phyloP scores from a whole-genome alignment of 179 eudicot genomes.

The Silene coronaria region DNA sequence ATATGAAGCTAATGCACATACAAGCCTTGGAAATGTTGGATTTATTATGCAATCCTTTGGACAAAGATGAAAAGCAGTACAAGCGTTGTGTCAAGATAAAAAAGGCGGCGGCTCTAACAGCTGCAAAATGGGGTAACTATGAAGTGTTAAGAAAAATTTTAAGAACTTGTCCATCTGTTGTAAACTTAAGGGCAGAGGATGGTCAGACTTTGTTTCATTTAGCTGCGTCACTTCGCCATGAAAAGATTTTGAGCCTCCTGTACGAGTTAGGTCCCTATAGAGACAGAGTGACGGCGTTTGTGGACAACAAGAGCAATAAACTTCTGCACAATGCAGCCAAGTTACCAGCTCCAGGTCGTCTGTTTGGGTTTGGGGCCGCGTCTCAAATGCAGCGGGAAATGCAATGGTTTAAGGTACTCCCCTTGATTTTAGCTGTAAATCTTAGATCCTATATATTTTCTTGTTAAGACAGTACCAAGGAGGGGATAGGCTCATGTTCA shows the following conservation, averaged over 20 bases:
- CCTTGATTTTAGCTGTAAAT: not conserved
- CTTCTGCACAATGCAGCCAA: slow-evolving; percentile 18
- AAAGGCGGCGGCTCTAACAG: slow-evolving; percentile 10
- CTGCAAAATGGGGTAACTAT: slow-evolving; percentile 18
- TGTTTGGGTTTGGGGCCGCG: slow-evolving; percentile 12
- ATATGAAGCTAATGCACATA: slow-evolving; percentile 19
- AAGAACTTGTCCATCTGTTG: slow-evolving; percentile 18
- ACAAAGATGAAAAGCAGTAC: slow-evolving; percentile 6
- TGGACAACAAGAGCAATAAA: slow-evolving; percentile 1
- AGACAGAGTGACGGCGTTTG: not conserved
- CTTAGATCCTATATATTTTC: not conserved
- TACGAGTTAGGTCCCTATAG: slow-evolving; percentile 19
- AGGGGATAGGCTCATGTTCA: not conserved
- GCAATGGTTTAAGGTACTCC: slow-evolving; percentile 21
- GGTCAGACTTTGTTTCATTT: slow-evolving; percentile 17
- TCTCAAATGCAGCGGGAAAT: slow-evolving; percentile 23
- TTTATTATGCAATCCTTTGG: slow-evolving; percentile 7
- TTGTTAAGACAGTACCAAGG: not conserved
- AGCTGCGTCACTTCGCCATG: slow-evolving; percentile 19
- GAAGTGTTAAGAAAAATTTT: slow-evolving; percentile 15
- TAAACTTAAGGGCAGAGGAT: slow-evolving; percentile 6
- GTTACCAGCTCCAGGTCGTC: slow-evolving; percentile 15
- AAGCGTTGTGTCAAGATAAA: not conserved
- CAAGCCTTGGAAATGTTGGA: slow-evolving; percentile 19
- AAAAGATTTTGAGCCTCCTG: slow-evolving; percentile 18